These are phyloP conservation scores for Pichia sp. DNA, from an alignment of 1,139 yeast genomes.

Conservation along the genomic window DNA sequence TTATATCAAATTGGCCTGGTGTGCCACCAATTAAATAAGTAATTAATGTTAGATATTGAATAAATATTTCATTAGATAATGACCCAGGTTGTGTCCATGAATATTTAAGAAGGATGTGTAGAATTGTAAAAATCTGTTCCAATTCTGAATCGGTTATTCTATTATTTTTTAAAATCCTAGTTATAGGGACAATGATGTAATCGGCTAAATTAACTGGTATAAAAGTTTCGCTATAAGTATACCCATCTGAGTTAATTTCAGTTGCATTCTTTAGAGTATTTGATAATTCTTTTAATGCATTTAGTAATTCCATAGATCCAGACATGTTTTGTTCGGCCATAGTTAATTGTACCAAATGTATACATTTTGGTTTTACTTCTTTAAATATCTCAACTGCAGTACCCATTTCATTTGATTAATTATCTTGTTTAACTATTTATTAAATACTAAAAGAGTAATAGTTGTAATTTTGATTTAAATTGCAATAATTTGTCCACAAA, in stretches of 20 bases:
- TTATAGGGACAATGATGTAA: conserved; percentile 56
- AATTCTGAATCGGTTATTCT: conserved; percentile 37
- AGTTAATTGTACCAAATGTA: conserved; percentile 37
- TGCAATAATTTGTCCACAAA: background rate
- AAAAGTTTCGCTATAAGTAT: background rate
- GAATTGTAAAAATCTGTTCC: conserved; percentile 37
- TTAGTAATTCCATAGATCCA: conserved; percentile 24
- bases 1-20: conserved; percentile 24
- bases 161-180: conserved; percentile 42
- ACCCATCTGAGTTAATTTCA: conserved; percentile 3
- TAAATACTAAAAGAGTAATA: no score
- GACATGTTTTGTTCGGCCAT: conserved; percentile 34
- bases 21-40: conserved; percentile 42
- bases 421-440: background rate
- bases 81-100: conserved; percentile 42
- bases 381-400: conserved; percentile 16
- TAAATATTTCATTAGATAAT: conserved; percentile 36
- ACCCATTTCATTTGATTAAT: background rate
- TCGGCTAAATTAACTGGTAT: conserved; percentile 46
- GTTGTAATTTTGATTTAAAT: no score
- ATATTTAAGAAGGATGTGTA: conserved; percentile 36
- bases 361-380: conserved; percentile 34
- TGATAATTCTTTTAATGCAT: conserved; percentile 32
- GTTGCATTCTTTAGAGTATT: conserved; percentile 19
- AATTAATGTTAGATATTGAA: conserved; percentile 45